Base-by-base conservation (phyloP, 345 rosid genomes). In the Litchi chinensis region DNA sequence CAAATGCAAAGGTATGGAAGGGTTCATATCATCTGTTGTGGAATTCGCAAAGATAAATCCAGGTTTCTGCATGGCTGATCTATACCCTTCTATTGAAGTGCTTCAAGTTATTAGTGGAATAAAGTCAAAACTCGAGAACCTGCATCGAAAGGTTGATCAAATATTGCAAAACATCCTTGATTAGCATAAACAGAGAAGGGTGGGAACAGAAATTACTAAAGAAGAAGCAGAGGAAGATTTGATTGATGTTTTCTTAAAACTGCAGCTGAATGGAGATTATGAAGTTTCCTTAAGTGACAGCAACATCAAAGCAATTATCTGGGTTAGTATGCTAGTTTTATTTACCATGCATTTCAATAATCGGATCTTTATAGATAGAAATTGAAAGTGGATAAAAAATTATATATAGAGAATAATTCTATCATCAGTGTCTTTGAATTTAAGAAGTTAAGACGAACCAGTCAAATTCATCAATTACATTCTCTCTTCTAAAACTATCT, bases 11-110 rank as follows among this genome's bases (percentile, higher is more conserved):
- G 79, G 73, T n/a, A 68, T 64, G 46, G 83, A 79, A 10, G 52
- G 13, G 46, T 67, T 80, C 68, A 65, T 46, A 0, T 71, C 37
- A 12, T 18, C 72, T 16, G 52, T 78, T 40, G 40, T 54, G 26
- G 76, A 57, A 22, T 46, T 79, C 3, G 28, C 69, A 46, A 43
- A 59, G 22, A 39, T 77, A 10, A 39, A 9, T 6, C 67, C 70
- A 5, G 63, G 70, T 10, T 75, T 77, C 3, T 57, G 52, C 6
- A 19, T 70, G 1, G 78, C 75, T 1, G 78, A 74, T 44, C 56
- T 80, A 56, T 81, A 80, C 71, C 84, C 86, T 37, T 71, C 68
- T 1, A 6, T 76, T 8, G 15, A 71, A 67, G 37, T 73, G 70
- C 66, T 80, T 65, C 73, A 80, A n/a, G n/a, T 68, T 19, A 10